A percentile compares a stretch with the other conserved stretches of the same genome.
Conservation (phyloP, 192 early-diverging fungal genomes). For the Phycomyces blakesleeanus region DNA sequence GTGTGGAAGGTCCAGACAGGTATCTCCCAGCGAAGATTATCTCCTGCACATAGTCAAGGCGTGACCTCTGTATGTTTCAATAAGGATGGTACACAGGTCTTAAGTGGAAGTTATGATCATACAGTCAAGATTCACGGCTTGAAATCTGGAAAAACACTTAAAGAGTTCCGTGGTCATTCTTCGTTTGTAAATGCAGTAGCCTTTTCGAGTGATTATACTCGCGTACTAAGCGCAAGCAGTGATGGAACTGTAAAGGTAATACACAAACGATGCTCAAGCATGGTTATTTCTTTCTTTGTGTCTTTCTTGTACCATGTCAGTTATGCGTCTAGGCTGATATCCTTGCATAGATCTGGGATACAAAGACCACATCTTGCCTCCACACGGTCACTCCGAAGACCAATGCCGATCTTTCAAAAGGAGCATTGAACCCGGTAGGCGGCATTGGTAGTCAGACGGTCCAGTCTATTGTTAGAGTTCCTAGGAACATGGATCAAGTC, state of each 20-base stretch:
- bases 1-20: conserved; percentile 85
- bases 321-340: background rate
- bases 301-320: too few relatives aligned
- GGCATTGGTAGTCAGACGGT: conserved; percentile 55
- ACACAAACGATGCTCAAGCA: too few relatives aligned
- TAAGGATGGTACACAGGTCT: conserved; percentile 70
- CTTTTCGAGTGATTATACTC: conserved; percentile 64
- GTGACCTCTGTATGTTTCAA: conserved; percentile 81
- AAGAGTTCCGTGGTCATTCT: conserved; percentile 90
- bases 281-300: too few relatives aligned
- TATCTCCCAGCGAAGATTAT: conserved; percentile 65
- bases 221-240: conserved; percentile 73
- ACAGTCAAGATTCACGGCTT: conserved; percentile 81
- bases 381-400: conserved; percentile 59
- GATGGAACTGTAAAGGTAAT: conserved; percentile 84
- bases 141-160: conserved; percentile 85
- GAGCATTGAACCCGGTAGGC: conserved; percentile 31
- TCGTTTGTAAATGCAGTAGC: conserved; percentile 80
- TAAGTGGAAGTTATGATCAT: conserved; percentile 79
- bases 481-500: conserved; percentile 60
- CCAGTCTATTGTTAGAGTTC: conserved; percentile 56
- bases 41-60: conserved; percentile 82
- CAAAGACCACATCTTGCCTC: conserved; percentile 64
- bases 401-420: conserved; percentile 17
- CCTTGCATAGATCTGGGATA: conserved; percentile 80